These are phyloP conservation scores for Chrysoporthe cubensis DNA, from an alignment of 2,329 filamentous ascomycete species.

Conservation along the genomic window DNA sequence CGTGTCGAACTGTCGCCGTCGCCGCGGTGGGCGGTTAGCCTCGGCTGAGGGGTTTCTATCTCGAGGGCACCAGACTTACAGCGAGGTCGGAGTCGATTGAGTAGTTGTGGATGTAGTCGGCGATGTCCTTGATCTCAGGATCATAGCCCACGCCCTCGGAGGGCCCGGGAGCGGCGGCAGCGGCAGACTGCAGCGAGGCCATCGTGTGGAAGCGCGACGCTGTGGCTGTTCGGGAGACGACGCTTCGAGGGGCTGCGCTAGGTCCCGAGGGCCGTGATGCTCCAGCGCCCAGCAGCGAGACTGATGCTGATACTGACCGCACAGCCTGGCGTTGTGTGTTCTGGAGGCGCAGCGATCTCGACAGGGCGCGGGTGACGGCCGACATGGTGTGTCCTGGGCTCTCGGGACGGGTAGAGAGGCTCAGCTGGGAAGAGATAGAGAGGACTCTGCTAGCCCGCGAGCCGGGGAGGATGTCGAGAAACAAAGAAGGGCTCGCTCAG, in stretches of 20 bases:
- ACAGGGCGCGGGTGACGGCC: constrained; percentile 54
- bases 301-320: constrained; percentile 41
- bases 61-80: constrained; percentile 57
- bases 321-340: constrained; percentile 41
- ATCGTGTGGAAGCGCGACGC: constrained; percentile 54
- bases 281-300: constrained; percentile 38
- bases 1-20: constrained; percentile 75
- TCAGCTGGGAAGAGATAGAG: constrained; percentile 3
- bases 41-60: constrained; percentile 20
- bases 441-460: neutral
- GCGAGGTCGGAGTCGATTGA: constrained; percentile 89
- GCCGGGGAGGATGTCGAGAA: constrained; percentile 3
- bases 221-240: constrained; percentile 31
- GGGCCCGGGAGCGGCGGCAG: constrained; percentile 50
- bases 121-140: constrained; percentile 93
- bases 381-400: constrained; percentile 26
- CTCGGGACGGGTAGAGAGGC: neutral
- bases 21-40: constrained; percentile 28
- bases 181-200: constrained; percentile 50
- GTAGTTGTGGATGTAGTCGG: constrained; percentile 91
- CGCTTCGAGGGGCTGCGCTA: constrained; percentile 38
- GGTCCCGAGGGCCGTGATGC: constrained; percentile 24
- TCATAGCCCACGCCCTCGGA: constrained; percentile 71
- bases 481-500: neutral
- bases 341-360: constrained; percentile 56